A percentile compares a stretch with the other conserved stretches of the same genome.
Conservation (phyloP, 202 grass and related monocot genomes). For the Eragrostis tef region DNA sequence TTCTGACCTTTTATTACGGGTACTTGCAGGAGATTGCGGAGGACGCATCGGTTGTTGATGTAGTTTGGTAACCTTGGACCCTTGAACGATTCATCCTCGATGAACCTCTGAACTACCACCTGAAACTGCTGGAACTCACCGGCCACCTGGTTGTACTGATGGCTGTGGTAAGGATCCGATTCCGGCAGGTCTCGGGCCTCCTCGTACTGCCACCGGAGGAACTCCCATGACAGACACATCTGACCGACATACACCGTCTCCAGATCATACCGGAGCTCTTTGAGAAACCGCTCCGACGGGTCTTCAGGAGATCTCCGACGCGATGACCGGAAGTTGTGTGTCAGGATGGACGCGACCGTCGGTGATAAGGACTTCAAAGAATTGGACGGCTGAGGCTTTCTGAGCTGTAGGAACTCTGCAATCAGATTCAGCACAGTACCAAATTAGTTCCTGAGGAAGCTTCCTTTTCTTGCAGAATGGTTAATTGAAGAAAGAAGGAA, state of each 20-base stretch:
- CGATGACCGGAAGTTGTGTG: conserved; percentile 60
- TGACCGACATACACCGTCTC: conserved; percentile 92
- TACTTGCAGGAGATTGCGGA: conserved; percentile 82
- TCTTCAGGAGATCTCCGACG: conserved; percentile 61
- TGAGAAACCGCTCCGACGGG: conserved; percentile 72
- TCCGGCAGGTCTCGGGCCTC: conserved; percentile 72
- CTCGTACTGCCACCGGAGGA: conserved; percentile 94
- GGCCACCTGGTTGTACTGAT: conserved; percentile 84
- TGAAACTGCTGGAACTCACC: conserved; percentile 99
- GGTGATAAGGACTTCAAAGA: conserved; percentile 65
- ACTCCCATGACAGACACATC: conserved; percentile 95
- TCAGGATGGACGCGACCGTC: conserved; percentile 68
- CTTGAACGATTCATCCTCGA: conserved; percentile 90
- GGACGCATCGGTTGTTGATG: conserved; percentile 73
- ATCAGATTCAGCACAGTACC: neutral
- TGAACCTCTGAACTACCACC: conserved; percentile 80
- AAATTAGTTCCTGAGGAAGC: neutral
- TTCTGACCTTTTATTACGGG: conserved; percentile 78
- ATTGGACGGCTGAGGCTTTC: conserved; percentile 62
- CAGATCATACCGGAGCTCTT: conserved; percentile 72
- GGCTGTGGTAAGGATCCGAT: conserved; percentile 70
- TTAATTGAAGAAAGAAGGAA: conserved; percentile 23
- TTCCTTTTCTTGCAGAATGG: neutral
- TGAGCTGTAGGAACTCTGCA: conserved; percentile 90
- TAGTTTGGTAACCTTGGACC: conserved; percentile 86